Conservation (phyloP, 805 yeast genomes). For the Nakazawaea ernobii region DNA sequence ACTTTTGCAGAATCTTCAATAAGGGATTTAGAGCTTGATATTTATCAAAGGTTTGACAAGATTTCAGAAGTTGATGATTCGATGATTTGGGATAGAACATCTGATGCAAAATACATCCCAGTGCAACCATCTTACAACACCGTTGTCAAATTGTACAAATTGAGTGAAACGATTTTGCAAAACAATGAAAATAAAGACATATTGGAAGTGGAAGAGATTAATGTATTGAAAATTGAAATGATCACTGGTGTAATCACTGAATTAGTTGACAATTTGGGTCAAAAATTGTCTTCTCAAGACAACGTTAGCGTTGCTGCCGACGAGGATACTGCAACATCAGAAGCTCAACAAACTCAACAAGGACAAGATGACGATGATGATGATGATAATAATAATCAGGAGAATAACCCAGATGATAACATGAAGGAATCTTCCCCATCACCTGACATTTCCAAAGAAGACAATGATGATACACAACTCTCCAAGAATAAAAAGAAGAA, state of each 20-base stretch:
- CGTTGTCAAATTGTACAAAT: neutral
- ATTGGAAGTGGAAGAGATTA: neutral
- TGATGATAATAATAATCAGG: neutral
- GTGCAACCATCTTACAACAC: constrained; percentile 7
- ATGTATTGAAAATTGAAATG: neutral
- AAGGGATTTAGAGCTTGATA: neutral
- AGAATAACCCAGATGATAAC: too few species aligned
- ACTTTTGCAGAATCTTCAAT: neutral
- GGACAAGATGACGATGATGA: neutral
- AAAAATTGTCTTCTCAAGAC: neutral
- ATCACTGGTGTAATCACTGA: neutral
- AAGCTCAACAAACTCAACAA: too few species aligned
- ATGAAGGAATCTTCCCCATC: neutral
- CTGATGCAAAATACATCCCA: constrained; percentile 1
- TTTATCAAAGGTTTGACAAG: neutral
- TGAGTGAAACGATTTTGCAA: neutral
- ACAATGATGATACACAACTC: neutral
- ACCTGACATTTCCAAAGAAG: neutral
- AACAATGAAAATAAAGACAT: constrained; percentile 1
- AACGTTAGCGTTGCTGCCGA: neutral
- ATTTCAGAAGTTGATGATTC: neutral
- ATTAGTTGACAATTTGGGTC: neutral
- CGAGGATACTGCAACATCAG: neutral
- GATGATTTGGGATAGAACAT: constrained; percentile 3
- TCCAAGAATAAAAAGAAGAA: constrained; percentile 3